These are phyloP conservation scores for Diaporthe sp. DNA, from an alignment of 2,329 filamentous ascomycete species.

Conservation along the genomic window DNA sequence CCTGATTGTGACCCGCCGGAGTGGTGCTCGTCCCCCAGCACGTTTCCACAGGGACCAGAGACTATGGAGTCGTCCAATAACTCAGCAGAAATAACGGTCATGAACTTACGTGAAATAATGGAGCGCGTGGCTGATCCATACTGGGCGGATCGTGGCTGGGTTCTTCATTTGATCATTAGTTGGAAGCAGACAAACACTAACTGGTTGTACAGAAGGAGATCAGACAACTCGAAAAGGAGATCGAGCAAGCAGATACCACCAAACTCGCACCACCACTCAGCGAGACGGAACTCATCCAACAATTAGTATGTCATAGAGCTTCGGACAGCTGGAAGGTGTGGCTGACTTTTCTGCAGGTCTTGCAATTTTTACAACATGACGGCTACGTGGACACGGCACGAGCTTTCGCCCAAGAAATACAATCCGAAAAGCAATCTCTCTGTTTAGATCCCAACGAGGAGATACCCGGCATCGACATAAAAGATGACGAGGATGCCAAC, in stretches of 20 bases:
- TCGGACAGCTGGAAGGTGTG: background rate
- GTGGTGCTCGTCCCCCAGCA: background rate
- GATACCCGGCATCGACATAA: conserved; percentile 74
- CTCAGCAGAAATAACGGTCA: background rate
- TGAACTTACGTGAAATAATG: background rate
- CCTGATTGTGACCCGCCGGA: background rate
- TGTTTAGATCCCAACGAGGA: conserved; percentile 66
- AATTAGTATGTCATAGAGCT: conserved; percentile 68
- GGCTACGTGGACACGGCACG: conserved; percentile 94
- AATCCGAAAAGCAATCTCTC: conserved; percentile 79
- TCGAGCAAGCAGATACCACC: conserved; percentile 68
- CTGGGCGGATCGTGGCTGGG: conserved; percentile 39
- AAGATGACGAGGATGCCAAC: conserved; percentile 87
- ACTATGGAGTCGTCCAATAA: no score
- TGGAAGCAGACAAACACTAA: conserved; percentile 13
- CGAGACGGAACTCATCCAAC: conserved; percentile 85
- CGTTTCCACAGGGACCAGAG: background rate
- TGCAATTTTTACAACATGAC: conserved; percentile 94
- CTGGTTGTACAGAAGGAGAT: conserved; percentile 67
- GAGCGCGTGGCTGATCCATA: conserved; percentile 34
- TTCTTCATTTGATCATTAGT: conserved; percentile 39
- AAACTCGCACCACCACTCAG: conserved; percentile 73
- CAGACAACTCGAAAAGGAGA: conserved; percentile 69
- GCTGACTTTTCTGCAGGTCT: conserved; percentile 57
- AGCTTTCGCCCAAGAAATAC: conserved; percentile 87